Evolutionary conservation across 495 filamentous ascomycete genomes (phyloP), one percentile per base, ranked within the genome.

Genomic region (Astrothelium subdiscretum): DNA sequence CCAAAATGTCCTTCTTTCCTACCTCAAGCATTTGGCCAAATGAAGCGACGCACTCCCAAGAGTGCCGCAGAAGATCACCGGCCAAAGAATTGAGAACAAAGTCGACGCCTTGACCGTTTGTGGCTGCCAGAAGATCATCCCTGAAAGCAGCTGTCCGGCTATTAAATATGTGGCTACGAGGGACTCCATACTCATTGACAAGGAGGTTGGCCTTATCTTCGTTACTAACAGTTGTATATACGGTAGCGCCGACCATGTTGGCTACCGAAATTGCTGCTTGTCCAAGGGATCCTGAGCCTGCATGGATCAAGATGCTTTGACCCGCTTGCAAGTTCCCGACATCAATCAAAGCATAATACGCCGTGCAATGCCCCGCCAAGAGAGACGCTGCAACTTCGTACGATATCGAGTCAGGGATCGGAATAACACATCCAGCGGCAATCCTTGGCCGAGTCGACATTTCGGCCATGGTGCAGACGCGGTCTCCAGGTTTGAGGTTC

Each of bases 291-390:
- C 76, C 72, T 10, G 79, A 70, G 8, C 75, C 80, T 0, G 75
- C 72, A 27, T 83, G 81, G 59, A 85, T 84, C 11, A 85, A 67
- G 1, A 85, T 65, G 0, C 67, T 68, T 57, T 81, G 66, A 35
- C 71, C 75, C n/a, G 58, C 66, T 52, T 71, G 26, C 5, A 76
- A 31, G 13, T 69, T 63, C 2, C 67, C 73, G 29, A 76, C 29
- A 42, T 78, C 42, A 10, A 75, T 59, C 0, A 84, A 51, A 0
- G 67, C 65, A 63, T 78, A 76, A 0, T 80, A 62, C 0, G 74
- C 66, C 0, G 78, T 80, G 11, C 65, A 35, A 62, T 72, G 80
- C 0, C 75, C 79, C 1, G 12, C 20, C 43, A 48, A 15, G 5
- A 48, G 43, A 5, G 43, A 15, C n/a, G 43, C 43, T 20, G 43